Base-by-base conservation (phyloP, 352 stramenopile species). In the Pythium aristosporum region DNA sequence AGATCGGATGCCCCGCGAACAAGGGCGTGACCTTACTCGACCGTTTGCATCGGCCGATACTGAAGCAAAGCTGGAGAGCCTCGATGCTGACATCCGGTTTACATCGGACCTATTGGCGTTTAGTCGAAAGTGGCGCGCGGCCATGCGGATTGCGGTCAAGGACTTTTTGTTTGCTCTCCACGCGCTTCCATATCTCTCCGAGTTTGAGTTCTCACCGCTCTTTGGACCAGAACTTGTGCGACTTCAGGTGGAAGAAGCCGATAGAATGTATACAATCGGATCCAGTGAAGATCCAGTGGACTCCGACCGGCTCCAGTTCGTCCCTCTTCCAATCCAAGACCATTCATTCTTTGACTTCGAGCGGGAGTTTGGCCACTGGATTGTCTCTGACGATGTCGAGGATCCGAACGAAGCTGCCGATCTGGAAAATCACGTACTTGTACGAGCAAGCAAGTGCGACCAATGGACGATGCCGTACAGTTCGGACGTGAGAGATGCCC, bases 131-230 rank as follows among this genome's bases (percentile, higher is more conserved):
- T 89, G 80, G 80, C 57, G 67, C 3, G 51, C 65, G 7, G 78
- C 77, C 0, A 65, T 87, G 48, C 61, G 68, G 13, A 78, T 87
- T 28, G 76, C 77, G 1, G 68, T 78, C n/a, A 76, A 79, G 7
- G 80, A 87, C 44, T 86, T 85, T 23, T 61, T 89, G 9, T 86
- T 77, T 36, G 76, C 57, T 15, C 65, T 87, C 2, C 65, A 80
- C 28, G 63, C 70, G 8, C 69, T 89, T 12, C 76, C 77, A 1
- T 74, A 65, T 37, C 71, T 86, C 30, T 46, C 60, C 0, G 36
- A 54, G 15, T 76, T 72, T 25, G 53, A 79, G 32, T 62, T 85
- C 0, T 76, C 67, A 0, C 55, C 65, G 6, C 25, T 76, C 2
- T 74, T 84, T 54, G 71, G 58, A 0, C 52, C 47, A 2, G 44